Base-by-base conservation (phyloP, 108 stramenopile species). In the Aureococcus anophagefferens region DNA sequence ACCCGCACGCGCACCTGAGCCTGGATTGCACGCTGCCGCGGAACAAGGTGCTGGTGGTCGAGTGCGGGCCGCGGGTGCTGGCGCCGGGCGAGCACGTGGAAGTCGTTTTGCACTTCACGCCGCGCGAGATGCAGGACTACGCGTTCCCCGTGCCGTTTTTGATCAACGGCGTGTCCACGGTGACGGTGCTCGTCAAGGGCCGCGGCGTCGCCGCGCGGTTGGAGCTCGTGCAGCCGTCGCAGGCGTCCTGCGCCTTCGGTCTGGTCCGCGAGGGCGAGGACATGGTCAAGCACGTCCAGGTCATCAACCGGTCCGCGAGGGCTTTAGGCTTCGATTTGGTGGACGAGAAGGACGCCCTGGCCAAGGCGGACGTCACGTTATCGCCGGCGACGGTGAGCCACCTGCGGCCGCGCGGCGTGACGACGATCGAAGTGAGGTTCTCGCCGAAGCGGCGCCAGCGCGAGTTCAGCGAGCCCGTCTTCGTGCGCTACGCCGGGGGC, bases 81-180 rank as follows among this genome's bases (percentile, higher is more conserved):
- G 75, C 76, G 67, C 83, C 85, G 17, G 81, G 82, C 5, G 77
- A 75, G 74, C 40, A 35, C 17, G 0, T 83, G 30, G 81, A 77
- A 32, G 65, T 84, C 16, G 76, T 81, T 0, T 37, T 86, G 9
- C 62, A 37, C 45, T 86, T 86, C 67, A 64, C 81, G 28, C 85
- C 85, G 0, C 68, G 84, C 9, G 79, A 84, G 70, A 66, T 77
- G 11, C 67, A 81, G 72, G 74, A 63, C n/a, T 86, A 86, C 70
- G 68, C 79, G 28, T 84, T 83, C 34, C 64, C 35, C 0, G 72
- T 86, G 0, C 83, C 85, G 17, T 86, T 86, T 46, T 46, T 84
- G 70, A 74, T 86, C 37, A 86, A 86, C 71, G 85, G 85, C 5
- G 77, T 68, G 62, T 71, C 69, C 59, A 79, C 67, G 31, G 80